These are phyloP conservation scores for Colletotrichum noveboracense DNA, from an alignment of 2,329 filamentous ascomycete species.

Conservation along the genomic window DNA sequence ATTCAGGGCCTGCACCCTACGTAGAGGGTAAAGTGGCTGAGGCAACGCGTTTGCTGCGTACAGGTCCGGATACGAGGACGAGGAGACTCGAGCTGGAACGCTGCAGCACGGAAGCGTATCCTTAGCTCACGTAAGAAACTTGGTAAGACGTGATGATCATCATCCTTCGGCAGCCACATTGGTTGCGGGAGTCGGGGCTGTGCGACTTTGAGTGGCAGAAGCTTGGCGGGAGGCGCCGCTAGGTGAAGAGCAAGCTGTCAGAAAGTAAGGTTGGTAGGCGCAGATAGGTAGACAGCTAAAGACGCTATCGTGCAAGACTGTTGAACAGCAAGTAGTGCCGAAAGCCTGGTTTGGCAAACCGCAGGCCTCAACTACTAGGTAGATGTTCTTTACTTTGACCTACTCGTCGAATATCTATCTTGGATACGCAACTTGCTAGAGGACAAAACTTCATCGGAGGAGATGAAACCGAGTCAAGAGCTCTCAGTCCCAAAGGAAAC, in stretches of 20 bases:
- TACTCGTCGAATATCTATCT: background rate
- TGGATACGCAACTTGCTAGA: background rate
- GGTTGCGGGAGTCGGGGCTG: background rate
- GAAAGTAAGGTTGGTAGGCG: background rate
- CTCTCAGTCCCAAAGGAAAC: background rate
- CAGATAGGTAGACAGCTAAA: background rate
- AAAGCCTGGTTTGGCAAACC: background rate
- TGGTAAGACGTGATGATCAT: background rate
- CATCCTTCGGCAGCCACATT: background rate
- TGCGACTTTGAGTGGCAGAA: slow-evolving; percentile 2
- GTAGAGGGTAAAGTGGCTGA: background rate
- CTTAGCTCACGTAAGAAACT: slow-evolving; percentile 16
- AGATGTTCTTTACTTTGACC: background rate
- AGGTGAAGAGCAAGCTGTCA: background rate
- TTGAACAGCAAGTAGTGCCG: background rate
- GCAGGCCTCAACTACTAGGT: background rate
- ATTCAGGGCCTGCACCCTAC: background rate
- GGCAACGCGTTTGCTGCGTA: background rate
- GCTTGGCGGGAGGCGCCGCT: background rate
- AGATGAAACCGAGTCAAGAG: background rate
- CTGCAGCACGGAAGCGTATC: background rate
- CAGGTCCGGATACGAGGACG: slow-evolving; percentile 10
- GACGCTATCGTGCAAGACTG: background rate
- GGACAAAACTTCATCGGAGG: background rate
- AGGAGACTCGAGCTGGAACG: background rate